A percentile compares a stretch with the other conserved stretches of the same genome.
These are phyloP conservation scores for Suillus ampliporus DNA, from an alignment of 768 basidiomycete genomes.

Conservation along the genomic window DNA sequence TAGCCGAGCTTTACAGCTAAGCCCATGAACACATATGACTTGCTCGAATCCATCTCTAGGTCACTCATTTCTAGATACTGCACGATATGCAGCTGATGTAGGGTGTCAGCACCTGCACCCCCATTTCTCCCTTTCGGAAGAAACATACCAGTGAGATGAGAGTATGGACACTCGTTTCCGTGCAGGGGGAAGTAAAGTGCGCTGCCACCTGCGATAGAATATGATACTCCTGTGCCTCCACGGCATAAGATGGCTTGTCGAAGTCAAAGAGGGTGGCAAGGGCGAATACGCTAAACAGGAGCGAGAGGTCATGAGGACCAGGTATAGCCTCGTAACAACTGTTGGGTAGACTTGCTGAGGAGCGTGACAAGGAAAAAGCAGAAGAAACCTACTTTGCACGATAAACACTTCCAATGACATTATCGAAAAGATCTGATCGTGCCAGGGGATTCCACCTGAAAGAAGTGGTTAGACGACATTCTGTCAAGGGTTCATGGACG, in stretches of 20 bases:
- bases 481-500: conserved; percentile 26
- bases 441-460: conserved; percentile 60
- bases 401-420: conserved; percentile 60
- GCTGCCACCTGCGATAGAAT: conserved; percentile 60
- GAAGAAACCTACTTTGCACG: conserved; percentile 48
- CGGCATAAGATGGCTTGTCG: conserved; percentile 48
- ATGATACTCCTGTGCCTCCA: conserved; percentile 67
- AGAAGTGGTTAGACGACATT: conserved; percentile 5
- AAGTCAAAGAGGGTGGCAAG: conserved; percentile 69
- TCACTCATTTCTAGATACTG: conserved; percentile 64
- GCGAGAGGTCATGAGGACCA: conserved; percentile 58
- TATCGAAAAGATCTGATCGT: conserved; percentile 59
- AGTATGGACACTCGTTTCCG: conserved; percentile 57
- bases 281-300: conserved; percentile 71
- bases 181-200: conserved; percentile 48
- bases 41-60: conserved; percentile 50
- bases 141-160: conserved; percentile 61
- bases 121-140: conserved; percentile 21
- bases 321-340: conserved; percentile 47
- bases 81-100: conserved; percentile 43
- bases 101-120: background rate
- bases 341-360: conserved; percentile 11
- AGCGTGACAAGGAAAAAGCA: background rate
- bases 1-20: conserved; percentile 62
- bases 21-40: conserved; percentile 63